Percentiles rank a stretch among this genome's conserved stretches.
Evolutionary conservation across 768 basidiomycete genomes (phyloP).

Genomic region (Sarcodon aspratus): DNA sequence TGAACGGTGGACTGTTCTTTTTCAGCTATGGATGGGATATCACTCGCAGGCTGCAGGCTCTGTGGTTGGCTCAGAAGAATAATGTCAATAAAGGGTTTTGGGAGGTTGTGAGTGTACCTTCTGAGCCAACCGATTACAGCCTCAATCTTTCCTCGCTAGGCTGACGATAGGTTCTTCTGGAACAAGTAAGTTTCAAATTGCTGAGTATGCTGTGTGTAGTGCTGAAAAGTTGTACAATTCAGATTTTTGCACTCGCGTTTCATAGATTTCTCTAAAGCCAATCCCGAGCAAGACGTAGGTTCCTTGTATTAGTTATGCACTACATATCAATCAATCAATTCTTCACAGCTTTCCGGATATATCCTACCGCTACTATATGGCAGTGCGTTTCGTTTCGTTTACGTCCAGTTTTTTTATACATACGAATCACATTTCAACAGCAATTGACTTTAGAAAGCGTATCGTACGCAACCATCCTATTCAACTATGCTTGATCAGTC

Average conservation of each 20-base stretch:
- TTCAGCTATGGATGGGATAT: constrained; percentile 90
- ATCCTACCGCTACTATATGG: constrained; percentile 93
- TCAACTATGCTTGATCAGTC: constrained; percentile 81
- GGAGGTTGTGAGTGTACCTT: constrained; percentile 50
- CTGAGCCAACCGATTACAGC: not conserved
- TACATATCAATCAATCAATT: constrained; percentile 7
- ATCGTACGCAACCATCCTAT: constrained; percentile 70
- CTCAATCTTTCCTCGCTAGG: constrained; percentile 28
- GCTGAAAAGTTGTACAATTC: constrained; percentile 3
- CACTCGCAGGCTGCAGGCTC: constrained; percentile 77
- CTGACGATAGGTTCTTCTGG: constrained; percentile 98
- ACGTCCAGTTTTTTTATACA: not conserved
- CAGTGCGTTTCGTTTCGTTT: constrained; percentile 43
- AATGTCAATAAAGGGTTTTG: constrained; percentile 51
- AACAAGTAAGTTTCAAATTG: constrained; percentile 47
- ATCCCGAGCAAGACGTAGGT: constrained; percentile 58
- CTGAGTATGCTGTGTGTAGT: not conserved
- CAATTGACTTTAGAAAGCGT: constrained; percentile 73
- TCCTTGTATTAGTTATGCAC: not conserved
- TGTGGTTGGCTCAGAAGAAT: constrained; percentile 47
- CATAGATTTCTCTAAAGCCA: constrained; percentile 39
- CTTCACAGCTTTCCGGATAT: constrained; percentile 64
- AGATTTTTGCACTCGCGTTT: constrained; percentile 50
- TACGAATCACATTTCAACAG: constrained; percentile 26
- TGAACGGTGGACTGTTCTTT: constrained; percentile 69